Base-by-base conservation (phyloP, 495 filamentous ascomycete species). In the Aspergillus cavernicola region DNA sequence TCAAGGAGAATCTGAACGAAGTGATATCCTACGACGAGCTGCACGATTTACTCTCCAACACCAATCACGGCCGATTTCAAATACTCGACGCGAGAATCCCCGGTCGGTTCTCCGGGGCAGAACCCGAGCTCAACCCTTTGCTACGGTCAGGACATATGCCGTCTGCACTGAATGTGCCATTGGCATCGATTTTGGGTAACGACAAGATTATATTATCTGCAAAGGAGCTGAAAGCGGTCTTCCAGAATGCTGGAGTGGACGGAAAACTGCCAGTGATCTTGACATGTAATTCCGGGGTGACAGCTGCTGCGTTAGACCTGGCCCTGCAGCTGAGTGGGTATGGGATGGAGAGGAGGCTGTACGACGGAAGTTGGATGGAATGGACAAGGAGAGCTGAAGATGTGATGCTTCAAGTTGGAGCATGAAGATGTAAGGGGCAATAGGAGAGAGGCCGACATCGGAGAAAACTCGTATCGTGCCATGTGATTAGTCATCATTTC, bases 361-460 rank as follows among this genome's bases (percentile, higher is more conserved):
- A 71, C 45, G 68, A 71, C 62, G 68, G 68, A 9, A 71, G 68
- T 45, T 71, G 68, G 68, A 61, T 58, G 39, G 68, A 71, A 37
- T 71, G 68, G 68, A 59, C 50, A 13, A 55, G 60, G 10, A 50
- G 55, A 50, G 61, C 39, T 6, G 53, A 55, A 1, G 53, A 55
- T 9, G 52, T 60, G 9, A 39, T 28, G 7, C 15, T 63, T n/a
- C n/a, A n/a, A n/a, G n/a, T n/a, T n/a, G n/a, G n/a, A n/a, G n/a
- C n/a, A n/a, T n/a, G n/a, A n/a, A n/a, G n/a, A n/a, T n/a, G n/a
- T 18, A 45, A 59, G 22, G 41, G 44, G 35, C n/a, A 18, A n/a
- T 15, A 6, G 3, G 6, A 6, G 36, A 16, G 16, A 6, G n/a
- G 36, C 36, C 38, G 38, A 40, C 4, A 40, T 19, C 38, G 38